Base-by-base conservation (phyloP, 257 asterid genomes). In the Euphrasia confusa region DNA sequence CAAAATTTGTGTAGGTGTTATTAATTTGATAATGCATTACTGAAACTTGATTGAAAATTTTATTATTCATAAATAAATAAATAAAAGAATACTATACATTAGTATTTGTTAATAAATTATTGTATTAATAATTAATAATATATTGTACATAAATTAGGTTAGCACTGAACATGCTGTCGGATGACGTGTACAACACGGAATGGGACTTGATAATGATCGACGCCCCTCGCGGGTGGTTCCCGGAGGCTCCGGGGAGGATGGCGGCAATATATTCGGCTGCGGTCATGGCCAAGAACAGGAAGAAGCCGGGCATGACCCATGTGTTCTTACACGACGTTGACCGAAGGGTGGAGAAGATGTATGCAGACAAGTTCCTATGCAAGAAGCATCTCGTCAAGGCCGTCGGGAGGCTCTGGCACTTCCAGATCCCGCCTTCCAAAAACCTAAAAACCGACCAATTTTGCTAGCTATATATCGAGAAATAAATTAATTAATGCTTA, bases 141-240 rank as follows among this genome's bases (percentile, higher is more conserved):
- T n/a, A n/a, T n/a, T n/a, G n/a, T n/a, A n/a, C n/a, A n/a, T n/a
- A n/a, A n/a, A n/a, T n/a, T n/a, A n/a, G 66, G 62, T 73, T 88
- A 48, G 94, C 96, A 1, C 30, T 88, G 49, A 66, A 81, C 55
- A 81, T 78, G 94, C 58, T 88, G 3, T 62, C 87, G 8, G 71
- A 79, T 10, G 68, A 75, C 60, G 91, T 88, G 63, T 83, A 85
- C 42, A 80, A 75, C 7, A 81, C 64, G 15, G 89, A 85, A 50
- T 88, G 96, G 94, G 96, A 88, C 72, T 4, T 81, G 72, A 85
- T 88, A 48, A 83, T 88, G 96, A 72, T 88, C n/a, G 96, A 85
- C 47, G 96, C 94, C 13, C 96, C 96, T 0, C 70, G 86, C 14
- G 96, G 89, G 0, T 88, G 78, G 64, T 85, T 76, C 58, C 54